Evolutionary conservation across 768 basidiomycete genomes (phyloP).

Genomic region (Termitomyces sp.): DNA sequence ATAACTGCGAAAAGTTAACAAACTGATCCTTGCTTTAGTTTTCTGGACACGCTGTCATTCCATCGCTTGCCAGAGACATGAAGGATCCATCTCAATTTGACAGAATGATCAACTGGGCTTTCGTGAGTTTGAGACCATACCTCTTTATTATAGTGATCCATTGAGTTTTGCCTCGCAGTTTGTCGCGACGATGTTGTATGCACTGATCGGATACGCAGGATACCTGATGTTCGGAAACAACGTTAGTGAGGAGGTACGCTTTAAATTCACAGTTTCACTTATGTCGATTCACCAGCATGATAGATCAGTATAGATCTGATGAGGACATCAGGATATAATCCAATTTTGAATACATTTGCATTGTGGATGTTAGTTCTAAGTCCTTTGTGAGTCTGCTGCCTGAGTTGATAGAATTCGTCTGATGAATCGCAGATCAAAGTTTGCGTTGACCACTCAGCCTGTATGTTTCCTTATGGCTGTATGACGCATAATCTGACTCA

Average conservation of each 20-base stretch:
- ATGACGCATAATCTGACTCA: not conserved
- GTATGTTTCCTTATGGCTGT: constrained; percentile 33
- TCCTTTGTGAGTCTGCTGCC: constrained; percentile 50
- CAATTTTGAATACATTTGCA: constrained; percentile 62
- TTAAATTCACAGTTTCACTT: not conserved
- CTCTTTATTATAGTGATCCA: not conserved
- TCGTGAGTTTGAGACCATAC: constrained; percentile 44
- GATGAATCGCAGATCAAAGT: constrained; percentile 62
- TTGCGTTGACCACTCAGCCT: constrained; percentile 77
- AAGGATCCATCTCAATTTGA: constrained; percentile 73
- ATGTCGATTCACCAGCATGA: not conserved
- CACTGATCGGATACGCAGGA: constrained; percentile 72
- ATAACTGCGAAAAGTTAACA: not conserved
- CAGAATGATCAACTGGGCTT: constrained; percentile 80
- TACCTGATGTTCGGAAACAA: constrained; percentile 87
- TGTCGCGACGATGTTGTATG: constrained; percentile 57
- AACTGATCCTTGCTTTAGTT: constrained; percentile 41
- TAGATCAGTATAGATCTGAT: constrained; percentile 85
- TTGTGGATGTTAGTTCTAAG: constrained; percentile 85
- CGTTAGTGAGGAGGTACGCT: constrained; percentile 74
- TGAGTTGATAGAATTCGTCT: constrained; percentile 11
- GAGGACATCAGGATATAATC: constrained; percentile 66
- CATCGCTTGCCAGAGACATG: constrained; percentile 90
- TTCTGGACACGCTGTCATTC: constrained; percentile 89
- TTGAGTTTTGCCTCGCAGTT: constrained; percentile 29